Evolutionary conservation across 352 stramenopile species (phyloP).

Genomic region (Saprolegnia diclina): DNA sequence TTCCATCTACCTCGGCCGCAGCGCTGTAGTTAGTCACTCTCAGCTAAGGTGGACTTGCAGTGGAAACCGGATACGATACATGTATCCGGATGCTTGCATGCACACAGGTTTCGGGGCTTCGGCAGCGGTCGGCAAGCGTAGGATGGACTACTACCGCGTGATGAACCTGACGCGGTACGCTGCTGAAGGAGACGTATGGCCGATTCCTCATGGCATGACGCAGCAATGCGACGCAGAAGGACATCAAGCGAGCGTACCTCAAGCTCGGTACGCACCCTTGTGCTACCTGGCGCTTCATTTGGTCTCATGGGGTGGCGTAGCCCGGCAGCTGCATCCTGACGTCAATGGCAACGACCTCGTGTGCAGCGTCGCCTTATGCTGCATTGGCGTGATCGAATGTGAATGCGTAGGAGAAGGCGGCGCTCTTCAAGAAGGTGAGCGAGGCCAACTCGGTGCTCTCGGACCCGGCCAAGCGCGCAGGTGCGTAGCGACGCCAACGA

Average conservation of each 20-base stretch:
- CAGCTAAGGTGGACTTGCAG: too few species aligned
- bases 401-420: conserved; percentile 54
- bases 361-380: not conserved
- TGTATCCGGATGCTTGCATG: not conserved
- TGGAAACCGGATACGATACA: not conserved
- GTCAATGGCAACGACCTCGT: conserved; percentile 72
- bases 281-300: not conserved
- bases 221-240: conserved; percentile 54
- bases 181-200: not conserved
- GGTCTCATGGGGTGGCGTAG: too few species aligned
- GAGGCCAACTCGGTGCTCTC: conserved; percentile 75
- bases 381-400: not conserved
- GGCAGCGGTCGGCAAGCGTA: not conserved
- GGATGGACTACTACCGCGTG: conserved; percentile 73
- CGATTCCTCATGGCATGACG: not conserved
- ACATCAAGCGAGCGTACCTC: conserved; percentile 82
- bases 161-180: conserved; percentile 63
- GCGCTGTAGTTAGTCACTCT: too few species aligned
- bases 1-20: too few species aligned
- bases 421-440: conserved; percentile 80
- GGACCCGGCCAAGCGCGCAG: conserved; percentile 45
- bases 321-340: conserved; percentile 80
- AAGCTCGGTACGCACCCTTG: conserved; percentile 40
- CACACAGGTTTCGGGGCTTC: not conserved
- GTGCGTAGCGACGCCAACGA: conserved; percentile 73